These are phyloP conservation scores for Allantophomopsis lycopodina DNA, from an alignment of 2,329 filamentous ascomycete species.

Conservation along the genomic window DNA sequence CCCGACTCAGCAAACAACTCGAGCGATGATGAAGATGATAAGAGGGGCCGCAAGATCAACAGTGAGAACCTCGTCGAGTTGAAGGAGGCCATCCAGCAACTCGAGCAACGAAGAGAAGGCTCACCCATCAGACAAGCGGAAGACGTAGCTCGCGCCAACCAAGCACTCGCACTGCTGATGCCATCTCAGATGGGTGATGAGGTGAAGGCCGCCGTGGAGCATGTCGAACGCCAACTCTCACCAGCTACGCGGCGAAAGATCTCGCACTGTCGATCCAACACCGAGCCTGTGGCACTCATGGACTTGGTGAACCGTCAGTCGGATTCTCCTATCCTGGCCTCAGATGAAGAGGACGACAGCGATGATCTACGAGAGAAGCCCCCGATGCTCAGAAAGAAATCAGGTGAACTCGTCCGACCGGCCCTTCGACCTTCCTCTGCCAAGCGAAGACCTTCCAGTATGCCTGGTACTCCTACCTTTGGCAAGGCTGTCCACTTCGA, in stretches of 20 bases:
- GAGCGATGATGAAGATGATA: conserved; percentile 66
- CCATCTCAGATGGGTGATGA: conserved; percentile 21
- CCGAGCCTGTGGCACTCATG: conserved; percentile 34
- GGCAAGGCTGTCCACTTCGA: conserved; percentile 98
- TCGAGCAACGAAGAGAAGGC: conserved; percentile 49
- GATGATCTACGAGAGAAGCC: conserved; percentile 54
- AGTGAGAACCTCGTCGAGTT: conserved; percentile 38
- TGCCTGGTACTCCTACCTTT: conserved; percentile 94
- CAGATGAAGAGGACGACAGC: conserved; percentile 42
- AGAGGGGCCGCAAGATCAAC: conserved; percentile 18
- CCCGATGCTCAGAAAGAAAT: conserved; percentile 96
- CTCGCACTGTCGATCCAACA: conserved; percentile 15
- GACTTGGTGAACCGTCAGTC: conserved; percentile 23
- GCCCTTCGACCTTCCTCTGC: conserved; percentile 65
- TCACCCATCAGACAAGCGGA: conserved; percentile 30
- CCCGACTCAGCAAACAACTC: conserved; percentile 73
- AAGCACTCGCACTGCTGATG: conserved; percentile 18
- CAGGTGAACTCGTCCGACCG: conserved; percentile 87
- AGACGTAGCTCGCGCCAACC: conserved; percentile 10
- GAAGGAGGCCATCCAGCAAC: conserved; percentile 69
- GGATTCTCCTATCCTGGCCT: conserved; percentile 34
- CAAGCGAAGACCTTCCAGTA: conserved; percentile 78
- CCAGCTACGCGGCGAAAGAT: conserved; percentile 10
- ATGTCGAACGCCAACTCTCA: conserved; percentile 7
- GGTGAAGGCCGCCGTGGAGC: conserved; percentile 8